These are phyloP conservation scores for Rosa rugosa DNA, from an alignment of 306 rosid species.

Conservation along the genomic window DNA sequence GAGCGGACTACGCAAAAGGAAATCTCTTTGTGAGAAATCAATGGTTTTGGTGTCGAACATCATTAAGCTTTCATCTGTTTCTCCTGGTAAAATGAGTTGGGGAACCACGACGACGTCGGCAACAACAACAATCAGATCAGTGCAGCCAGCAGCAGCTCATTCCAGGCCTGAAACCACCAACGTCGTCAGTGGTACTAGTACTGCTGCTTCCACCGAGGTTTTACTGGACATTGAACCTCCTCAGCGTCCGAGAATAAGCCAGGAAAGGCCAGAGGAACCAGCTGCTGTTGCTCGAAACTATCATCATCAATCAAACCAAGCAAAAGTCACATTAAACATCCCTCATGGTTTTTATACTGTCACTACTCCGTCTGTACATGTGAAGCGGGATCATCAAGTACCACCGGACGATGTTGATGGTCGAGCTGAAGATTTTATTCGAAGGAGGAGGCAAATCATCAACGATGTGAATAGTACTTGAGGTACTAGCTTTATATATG, in stretches of 20 bases:
- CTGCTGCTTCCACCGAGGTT: neutral
- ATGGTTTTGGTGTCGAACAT: slow-evolving; percentile 61
- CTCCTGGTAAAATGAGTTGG: slow-evolving; percentile 41
- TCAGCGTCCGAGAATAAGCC: neutral
- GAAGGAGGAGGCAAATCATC: slow-evolving; percentile 19
- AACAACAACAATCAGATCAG: neutral
- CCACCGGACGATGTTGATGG: slow-evolving; percentile 8
- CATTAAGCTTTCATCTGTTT: slow-evolving; percentile 57
- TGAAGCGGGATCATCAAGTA: slow-evolving; percentile 11
- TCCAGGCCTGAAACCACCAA: neutral
- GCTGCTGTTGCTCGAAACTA: neutral
- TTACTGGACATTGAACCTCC: neutral
- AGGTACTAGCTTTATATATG: neutral
- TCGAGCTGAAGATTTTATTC: slow-evolving; percentile 22
- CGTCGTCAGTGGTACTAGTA: neutral
- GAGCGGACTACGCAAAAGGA: slow-evolving; percentile 27
- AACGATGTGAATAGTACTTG: neutral
- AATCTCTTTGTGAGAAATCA: slow-evolving; percentile 63
- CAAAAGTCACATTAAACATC: neutral
- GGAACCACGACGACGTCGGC: neutral
- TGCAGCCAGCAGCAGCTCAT: neutral
- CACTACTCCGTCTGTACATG: neutral
- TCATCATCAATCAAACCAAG: neutral
- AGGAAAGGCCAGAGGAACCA: slow-evolving; percentile 9
- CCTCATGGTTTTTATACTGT: neutral